phyloP scores from a whole-genome alignment of 371 early-diverging fungal species.

The Lichtheimia corymbifera region DNA sequence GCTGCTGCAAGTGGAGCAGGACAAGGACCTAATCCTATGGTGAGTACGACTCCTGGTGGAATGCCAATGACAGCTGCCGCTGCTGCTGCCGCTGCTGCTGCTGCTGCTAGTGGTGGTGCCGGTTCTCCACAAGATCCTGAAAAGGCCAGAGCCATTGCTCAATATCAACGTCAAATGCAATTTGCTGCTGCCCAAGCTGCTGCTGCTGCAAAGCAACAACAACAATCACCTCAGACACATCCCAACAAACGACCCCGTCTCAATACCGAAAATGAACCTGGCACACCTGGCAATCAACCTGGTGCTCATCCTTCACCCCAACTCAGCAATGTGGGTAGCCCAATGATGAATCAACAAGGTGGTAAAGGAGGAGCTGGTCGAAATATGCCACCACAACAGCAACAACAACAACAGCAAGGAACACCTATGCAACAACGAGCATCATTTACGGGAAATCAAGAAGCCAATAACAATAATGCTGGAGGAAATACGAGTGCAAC shows the following conservation, averaged over 20 bases:
- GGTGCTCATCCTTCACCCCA: slow-evolving; percentile 26
- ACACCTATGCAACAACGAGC: slow-evolving; percentile 17
- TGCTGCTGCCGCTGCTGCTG: not conserved
- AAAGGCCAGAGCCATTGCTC: slow-evolving; percentile 11
- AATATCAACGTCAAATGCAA: not conserved
- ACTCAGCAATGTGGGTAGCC: slow-evolving; percentile 28
- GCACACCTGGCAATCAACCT: not conserved
- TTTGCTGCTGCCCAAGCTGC: slow-evolving; percentile 20
- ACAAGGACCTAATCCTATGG: slow-evolving; percentile 22
- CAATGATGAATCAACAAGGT: not conserved
- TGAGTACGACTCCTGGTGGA: not conserved
- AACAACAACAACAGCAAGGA: not conserved
- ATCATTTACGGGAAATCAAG: slow-evolving; percentile 4
- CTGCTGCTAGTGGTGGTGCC: slow-evolving; percentile 11
- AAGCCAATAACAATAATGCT: too few relatives aligned
- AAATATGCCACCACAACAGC: too few relatives aligned
- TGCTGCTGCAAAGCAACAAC: slow-evolving; percentile 12
- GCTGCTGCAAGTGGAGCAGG: not conserved
- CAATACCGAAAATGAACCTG: slow-evolving; percentile 16
- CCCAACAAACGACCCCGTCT: slow-evolving; percentile 29
- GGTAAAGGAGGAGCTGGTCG: too few relatives aligned
- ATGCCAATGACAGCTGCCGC: too few relatives aligned
- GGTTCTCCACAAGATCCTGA: slow-evolving; percentile 43
- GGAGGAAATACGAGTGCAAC: too few relatives aligned
- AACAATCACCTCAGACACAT: slow-evolving; percentile 6